Base-by-base conservation (phyloP, 176 grass and related monocot species). In the Musa schizocarpa region DNA sequence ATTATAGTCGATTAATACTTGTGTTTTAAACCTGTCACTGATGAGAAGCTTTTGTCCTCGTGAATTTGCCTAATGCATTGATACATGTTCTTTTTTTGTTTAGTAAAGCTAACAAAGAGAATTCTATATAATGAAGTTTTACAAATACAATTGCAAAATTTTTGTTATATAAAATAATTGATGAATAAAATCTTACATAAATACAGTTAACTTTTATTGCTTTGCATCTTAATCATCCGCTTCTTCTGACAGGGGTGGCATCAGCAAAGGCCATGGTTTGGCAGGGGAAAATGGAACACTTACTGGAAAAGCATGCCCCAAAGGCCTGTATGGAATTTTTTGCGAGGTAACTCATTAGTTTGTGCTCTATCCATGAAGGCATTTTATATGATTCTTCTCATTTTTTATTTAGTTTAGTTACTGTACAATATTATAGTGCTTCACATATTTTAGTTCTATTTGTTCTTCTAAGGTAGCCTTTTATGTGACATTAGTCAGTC, bases 271-370 rank as follows among this genome's bases (percentile, higher is more conserved):
- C 20, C 50, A 55, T 70, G 96, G 96, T n/a, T 92, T 81, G 80
- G 63, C 88, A 66, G 96, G 96, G 53, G 85, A 85, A 68, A 99
- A 99, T 84, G 96, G 96, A 82, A 99, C 96, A 17, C 66, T 99
- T 65, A 92, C 96, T 5, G 96, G 91, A 77, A 92, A 79, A 87
- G 88, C 90, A 76, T 99, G 96, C 67, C 96, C 96, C 53, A 83
- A 92, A 79, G 96, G 96, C 75, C 91, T 99, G 74, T 99, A 99
- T 84, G 96, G 96, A 83, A 88, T 88, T 84, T 99, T 92, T 79
- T 99, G 96, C 86, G 86, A 99, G 96, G 96, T 99, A 88, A 11
- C 50, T 72, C 34, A 14, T 43, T 69, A 50, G 16, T 69, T 50
- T 69, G 14, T 9, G 12, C 16, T 8, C 2, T 48, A 13, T 43